Conservation (phyloP, 306 rosid species). For the Lathyrus oleraceus region DNA sequence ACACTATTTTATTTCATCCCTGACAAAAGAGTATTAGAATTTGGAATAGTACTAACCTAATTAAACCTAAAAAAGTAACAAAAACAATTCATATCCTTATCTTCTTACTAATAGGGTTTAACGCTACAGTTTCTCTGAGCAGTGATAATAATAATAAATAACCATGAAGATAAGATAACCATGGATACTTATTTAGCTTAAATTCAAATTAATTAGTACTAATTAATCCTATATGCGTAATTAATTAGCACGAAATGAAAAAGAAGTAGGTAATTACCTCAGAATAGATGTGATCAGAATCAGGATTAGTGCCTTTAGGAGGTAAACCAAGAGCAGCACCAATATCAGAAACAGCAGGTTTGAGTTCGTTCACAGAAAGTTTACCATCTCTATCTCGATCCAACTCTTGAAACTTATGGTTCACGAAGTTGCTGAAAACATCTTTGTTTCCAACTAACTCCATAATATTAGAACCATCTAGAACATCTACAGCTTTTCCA, state of each 20-base stretch:
- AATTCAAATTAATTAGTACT: background rate
- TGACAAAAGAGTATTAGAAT: too few relatives aligned
- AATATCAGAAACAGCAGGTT: conserved; percentile 95
- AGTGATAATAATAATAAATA: background rate
- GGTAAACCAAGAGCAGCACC: conserved; percentile 96
- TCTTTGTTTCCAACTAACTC: conserved; percentile 82
- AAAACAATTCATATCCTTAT: conserved; percentile 28
- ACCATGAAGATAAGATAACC: background rate
- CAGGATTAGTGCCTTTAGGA: conserved; percentile 67
- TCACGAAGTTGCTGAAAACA: conserved; percentile 71
- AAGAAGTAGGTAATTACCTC: conserved; percentile 41
- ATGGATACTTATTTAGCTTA: background rate
- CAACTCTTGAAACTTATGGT: conserved; percentile 82
- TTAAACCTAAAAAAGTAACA: conserved; percentile 24
- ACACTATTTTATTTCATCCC: too few relatives aligned
- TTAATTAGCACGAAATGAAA: background rate
- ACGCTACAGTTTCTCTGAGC: background rate
- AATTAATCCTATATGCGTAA: background rate
- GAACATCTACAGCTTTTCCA: conserved; percentile 47
- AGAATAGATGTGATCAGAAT: conserved; percentile 80
- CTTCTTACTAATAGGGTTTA: conserved; percentile 3
- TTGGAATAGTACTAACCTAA: too few relatives aligned
- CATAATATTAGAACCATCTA: conserved; percentile 95
- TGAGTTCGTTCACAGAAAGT: conserved; percentile 83
- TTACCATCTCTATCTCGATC: conserved; percentile 82